Evolutionary conservation across 192 early-diverging fungal species (phyloP), one percentile per base, ranked within the genome.

Genomic region (Rhizoclosmatium globosum): DNA sequence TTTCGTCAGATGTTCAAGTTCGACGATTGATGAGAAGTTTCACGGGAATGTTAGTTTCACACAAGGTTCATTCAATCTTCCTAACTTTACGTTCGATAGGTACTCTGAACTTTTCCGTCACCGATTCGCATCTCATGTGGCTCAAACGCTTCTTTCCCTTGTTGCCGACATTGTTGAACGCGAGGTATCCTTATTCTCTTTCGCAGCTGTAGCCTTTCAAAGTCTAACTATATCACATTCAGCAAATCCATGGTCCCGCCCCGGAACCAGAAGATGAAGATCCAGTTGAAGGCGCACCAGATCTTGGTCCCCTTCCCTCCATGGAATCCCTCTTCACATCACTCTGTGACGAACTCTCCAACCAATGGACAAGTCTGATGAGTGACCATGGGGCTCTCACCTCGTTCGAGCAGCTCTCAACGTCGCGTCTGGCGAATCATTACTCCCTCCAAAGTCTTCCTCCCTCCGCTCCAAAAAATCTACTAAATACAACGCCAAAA

Each of bases 51-150:
- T 81, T 58, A 75, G 71, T 7, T 42, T 48, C 59, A 31, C 31
- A 31, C 46, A 50, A 43, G 31, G 23, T 46, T 21, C 2, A 31
- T 31, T 31, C 31, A 31, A 31, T 31, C 31, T 31, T 31, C 31
- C 31, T 31, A 31, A 31, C 31, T 31, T 31, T 31, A 31, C 31
- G 31, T 47, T 61, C 23, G 21, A 4, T 69, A 85, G 85, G 65
- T 88, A 83, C 47, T 70, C 89, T 39, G 87, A 90, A 67, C 85
- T 97, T 50, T 94, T 94, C 45, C 87, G 90, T 19, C 94, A 97
- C 78, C 93, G 91, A 64, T 96, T 94, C 77, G 94, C 93, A 2
- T 96, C 94, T 1, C 95, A 97, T 74, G 94, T 95, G 0, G 89
- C 91, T 64, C 95, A 97, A 87, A 94, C 95, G 17, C 78, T 96